Evolutionary conservation across 2,329 filamentous ascomycete genomes (phyloP), one percentile per base, ranked within the genome.

Genomic region (Pseudogymnoascus sp.): DNA sequence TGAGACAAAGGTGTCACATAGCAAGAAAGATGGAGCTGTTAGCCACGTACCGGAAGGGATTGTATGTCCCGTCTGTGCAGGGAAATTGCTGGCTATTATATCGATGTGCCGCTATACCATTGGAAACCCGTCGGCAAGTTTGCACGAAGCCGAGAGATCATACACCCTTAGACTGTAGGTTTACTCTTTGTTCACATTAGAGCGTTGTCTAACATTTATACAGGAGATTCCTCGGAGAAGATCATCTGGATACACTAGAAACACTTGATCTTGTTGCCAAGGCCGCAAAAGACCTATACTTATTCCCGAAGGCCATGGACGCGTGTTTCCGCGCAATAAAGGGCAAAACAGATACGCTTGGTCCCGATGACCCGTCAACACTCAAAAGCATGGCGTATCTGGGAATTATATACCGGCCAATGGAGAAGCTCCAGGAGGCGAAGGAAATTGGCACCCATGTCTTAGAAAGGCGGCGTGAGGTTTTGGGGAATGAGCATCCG

Each of bases 401-500:
- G 8, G 44, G 44, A 21, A 50, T 50, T 50, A 24, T 50, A 29
- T 50, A 50, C 14, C 44, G 44, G 44, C 44, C 44, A 2, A 50
- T 50, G 44, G 44, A 50, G 16, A 64, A 56, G 37, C 61, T 21
- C 29, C 19, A 35, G 10, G 61, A 63, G 19, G 29, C 42, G 38
- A 33, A 40, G 4, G 31, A 31, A 19, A 19, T 31, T n/a, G 24
- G 16, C 8, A 29, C 38, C 5, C 42, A 63, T 11, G 42, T 60
- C 6, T 47, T 63, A 19, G n/a, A 59, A 26, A 29, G 29, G 13
- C 29, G 24, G 6, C 62, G 63, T 24, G 44, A 16, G 59, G 21
- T 64, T 37, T 40, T 67, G 7, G 61, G 65, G 7, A 13, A 26
- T 24, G 64, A 67, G 14, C 62, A 67, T 44, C 65, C 65, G 24